These are phyloP conservation scores for Mercurialis annua DNA, from an alignment of 345 rosid genomes.

Conservation along the genomic window DNA sequence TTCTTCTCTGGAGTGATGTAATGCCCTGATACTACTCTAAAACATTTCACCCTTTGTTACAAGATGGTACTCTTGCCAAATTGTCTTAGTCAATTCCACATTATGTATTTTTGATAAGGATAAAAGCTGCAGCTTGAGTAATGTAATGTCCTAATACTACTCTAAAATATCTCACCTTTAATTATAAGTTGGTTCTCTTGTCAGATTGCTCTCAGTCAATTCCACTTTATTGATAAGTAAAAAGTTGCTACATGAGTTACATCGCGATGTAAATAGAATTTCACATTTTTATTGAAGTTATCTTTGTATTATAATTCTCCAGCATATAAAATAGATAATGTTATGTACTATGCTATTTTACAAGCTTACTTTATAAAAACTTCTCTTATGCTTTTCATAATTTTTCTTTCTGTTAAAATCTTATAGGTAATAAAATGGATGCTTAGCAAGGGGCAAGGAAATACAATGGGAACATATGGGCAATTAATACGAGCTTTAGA, in stretches of 20 bases:
- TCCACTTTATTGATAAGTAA: too few species aligned
- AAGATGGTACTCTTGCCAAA: too few species aligned
- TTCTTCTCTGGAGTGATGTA: too few species aligned
- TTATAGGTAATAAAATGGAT: slow-evolving; percentile 91
- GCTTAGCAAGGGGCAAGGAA: slow-evolving; percentile 96
- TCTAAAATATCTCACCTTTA: too few species aligned
- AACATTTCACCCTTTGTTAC: too few species aligned
- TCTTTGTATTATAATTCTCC: background rate
- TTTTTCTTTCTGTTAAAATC: background rate
- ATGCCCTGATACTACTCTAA: too few species aligned
- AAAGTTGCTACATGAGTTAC: too few species aligned
- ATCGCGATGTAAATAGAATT: background rate
- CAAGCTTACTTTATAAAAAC: background rate
- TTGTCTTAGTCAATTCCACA: background rate
- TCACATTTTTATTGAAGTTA: background rate
- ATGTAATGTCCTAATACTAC: too few species aligned
- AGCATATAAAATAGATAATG: background rate
- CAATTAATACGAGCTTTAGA: slow-evolving; percentile 80
- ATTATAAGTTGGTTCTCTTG: too few species aligned
- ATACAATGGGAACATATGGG: slow-evolving; percentile 72
- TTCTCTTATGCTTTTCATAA: background rate
- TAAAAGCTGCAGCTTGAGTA: background rate
- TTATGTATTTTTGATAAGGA: background rate
- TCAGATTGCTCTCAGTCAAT: too few species aligned
- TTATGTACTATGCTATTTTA: background rate